These are phyloP conservation scores for Cytidiella melzeri DNA, from an alignment of 768 basidiomycete species.

Conservation along the genomic window DNA sequence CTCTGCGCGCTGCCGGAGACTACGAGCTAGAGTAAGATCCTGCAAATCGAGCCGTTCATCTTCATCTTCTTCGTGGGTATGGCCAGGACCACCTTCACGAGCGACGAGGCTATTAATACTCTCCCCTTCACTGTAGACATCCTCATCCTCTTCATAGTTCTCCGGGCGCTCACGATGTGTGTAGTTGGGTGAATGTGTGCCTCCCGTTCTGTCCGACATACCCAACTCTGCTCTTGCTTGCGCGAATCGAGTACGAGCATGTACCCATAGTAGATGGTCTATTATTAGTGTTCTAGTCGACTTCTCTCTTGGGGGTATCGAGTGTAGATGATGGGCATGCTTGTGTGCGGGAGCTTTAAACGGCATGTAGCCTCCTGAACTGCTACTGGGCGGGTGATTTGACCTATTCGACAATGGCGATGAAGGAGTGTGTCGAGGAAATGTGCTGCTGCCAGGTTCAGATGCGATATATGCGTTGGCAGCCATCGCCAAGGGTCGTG, in stretches of 20 bases:
- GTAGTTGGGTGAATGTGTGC: conserved; percentile 53
- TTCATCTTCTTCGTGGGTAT: conserved; percentile 50
- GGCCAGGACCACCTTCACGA: conserved; percentile 44
- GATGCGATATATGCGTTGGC: background rate
- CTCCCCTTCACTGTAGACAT: conserved; percentile 61
- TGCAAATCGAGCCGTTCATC: conserved; percentile 50
- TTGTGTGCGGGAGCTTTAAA: conserved; percentile 78
- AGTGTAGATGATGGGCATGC: conserved; percentile 83
- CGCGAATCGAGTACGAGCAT: conserved; percentile 71
- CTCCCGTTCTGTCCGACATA: conserved; percentile 78
- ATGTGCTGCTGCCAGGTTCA: conserved; percentile 1
- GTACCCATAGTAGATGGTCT: conserved; percentile 84
- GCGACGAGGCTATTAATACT: conserved; percentile 37
- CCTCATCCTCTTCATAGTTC: conserved; percentile 71
- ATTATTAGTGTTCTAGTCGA: conserved; percentile 84
- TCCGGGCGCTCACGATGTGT: conserved; percentile 64
- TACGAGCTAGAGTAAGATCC: conserved; percentile 56
- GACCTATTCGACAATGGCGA: conserved; percentile 18
- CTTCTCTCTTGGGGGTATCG: conserved; percentile 83
- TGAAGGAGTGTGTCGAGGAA: conserved; percentile 11
- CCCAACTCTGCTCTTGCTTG: conserved; percentile 83
- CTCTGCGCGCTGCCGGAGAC: conserved; percentile 66
- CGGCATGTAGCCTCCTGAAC: conserved; percentile 18
- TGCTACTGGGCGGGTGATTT: conserved; percentile 14
- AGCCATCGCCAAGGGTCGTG: background rate